Percentiles rank a stretch among this genome's conserved stretches.
phyloP scores from a whole-genome alignment of 2,329 filamentous ascomycete species.

The Fusarium heterosporum region DNA sequence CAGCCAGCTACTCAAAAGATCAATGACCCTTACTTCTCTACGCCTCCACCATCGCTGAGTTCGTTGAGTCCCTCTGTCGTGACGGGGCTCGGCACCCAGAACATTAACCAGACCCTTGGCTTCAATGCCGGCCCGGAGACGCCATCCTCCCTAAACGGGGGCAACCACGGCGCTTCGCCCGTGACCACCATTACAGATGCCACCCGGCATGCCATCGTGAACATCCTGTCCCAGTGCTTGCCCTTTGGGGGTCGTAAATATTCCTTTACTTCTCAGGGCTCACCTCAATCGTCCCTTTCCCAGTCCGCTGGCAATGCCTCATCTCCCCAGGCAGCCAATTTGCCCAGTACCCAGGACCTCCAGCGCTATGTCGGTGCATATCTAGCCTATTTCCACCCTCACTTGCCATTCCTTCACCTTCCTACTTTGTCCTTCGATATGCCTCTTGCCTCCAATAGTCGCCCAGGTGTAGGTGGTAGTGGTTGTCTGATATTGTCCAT shows the following conservation, averaged over 20 bases:
- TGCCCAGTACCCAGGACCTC: slow-evolving; percentile 86
- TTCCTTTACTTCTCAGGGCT: slow-evolving; percentile 67
- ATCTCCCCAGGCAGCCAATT: slow-evolving; percentile 64
- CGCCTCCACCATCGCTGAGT: slow-evolving; percentile 78
- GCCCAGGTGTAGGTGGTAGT: slow-evolving; percentile 76
- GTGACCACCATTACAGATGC: slow-evolving; percentile 74
- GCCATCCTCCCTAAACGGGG: slow-evolving; percentile 76
- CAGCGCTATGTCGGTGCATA: slow-evolving; percentile 93
- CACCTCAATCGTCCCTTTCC: slow-evolving; percentile 66
- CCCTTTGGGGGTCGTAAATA: slow-evolving; percentile 72
- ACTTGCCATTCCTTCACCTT: slow-evolving; percentile 93
- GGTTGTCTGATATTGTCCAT: slow-evolving; percentile 88
- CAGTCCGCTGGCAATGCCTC: slow-evolving; percentile 62
- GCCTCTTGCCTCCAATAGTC: slow-evolving; percentile 72
- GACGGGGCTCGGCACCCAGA: slow-evolving; percentile 71
- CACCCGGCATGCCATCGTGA: slow-evolving; percentile 71
- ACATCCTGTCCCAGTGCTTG: slow-evolving; percentile 68
- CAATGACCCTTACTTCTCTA: slow-evolving; percentile 82
- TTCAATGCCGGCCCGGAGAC: slow-evolving; percentile 76
- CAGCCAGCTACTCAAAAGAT: slow-evolving; percentile 77
- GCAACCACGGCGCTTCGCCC: slow-evolving; percentile 68
- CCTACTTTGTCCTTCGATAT: slow-evolving; percentile 92
- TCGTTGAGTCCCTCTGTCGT: slow-evolving; percentile 79
- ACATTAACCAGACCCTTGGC: slow-evolving; percentile 73
- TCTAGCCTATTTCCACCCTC: slow-evolving; percentile 91